Evolutionary conservation across 2,329 filamentous ascomycete species (phyloP), one percentile per base, ranked within the genome.

Genomic region (Hortaea werneckii): DNA sequence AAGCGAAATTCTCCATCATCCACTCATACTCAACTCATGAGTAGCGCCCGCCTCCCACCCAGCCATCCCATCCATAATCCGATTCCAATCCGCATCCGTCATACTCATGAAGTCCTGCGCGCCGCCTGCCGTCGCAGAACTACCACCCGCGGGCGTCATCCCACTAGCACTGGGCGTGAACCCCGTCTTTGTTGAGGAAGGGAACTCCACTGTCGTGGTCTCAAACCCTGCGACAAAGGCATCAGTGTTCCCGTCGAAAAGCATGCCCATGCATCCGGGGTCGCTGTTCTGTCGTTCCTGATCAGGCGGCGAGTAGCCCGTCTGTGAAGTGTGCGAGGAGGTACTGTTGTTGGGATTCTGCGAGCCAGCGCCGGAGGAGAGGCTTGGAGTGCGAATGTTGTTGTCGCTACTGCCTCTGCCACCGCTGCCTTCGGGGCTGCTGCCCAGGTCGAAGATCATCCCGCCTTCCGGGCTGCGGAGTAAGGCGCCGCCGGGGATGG

Each of bases 1-100:
- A 20, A 20, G 20, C 20, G 20, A 20, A 20, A 20, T 20, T 20
- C 20, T 20, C 20, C 2, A 20, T 20, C 4, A 20, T 20, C 20
- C 20, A 4, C 20, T 20, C 20, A 20, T 20, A 20, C 20, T 20
- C 20, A 20, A 20, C 20, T 20, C 20, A 20, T 20, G 20, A 20
- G 20, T 20, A 20, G 20, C 6, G 4, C 40, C 45, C 30, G 32
- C 41, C 10, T 34, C 37, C 48, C 48, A 50, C 13, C 26, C 28
- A 2, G 49, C 41, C 40, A 62, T 52, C 13, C 44, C 51, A 13
- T 59, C 54, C 44, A 63, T 43, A 49, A 63, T 51, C 29, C 50
- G 50, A 39, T 53, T 57, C 58, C 58, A 63, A 20, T 62, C 60
- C 34, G 50, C 55, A 43, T 63, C 60, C 6, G 50, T 53, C 55